Percentiles rank a stretch among this genome's conserved stretches.
These are phyloP conservation scores for Prasinococcaceae sp. DNA, from an alignment of 139 green algal species.

Conservation along the genomic window DNA sequence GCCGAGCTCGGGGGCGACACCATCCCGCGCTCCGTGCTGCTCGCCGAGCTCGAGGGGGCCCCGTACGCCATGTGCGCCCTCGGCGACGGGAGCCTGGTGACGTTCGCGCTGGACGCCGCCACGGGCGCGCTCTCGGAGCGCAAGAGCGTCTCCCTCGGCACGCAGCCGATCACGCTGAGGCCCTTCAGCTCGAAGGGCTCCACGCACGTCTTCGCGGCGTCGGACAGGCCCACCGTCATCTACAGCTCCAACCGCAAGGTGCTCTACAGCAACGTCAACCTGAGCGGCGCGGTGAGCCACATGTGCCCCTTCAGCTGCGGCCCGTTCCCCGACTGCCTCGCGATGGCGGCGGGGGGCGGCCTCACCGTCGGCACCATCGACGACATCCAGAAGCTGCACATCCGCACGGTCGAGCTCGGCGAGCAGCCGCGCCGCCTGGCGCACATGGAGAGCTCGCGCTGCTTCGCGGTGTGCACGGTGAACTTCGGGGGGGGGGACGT, in stretches of 20 bases:
- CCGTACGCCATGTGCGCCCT: slow-evolving; percentile 66
- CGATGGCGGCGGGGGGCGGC: slow-evolving; percentile 42
- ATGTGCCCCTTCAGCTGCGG: slow-evolving; percentile 34
- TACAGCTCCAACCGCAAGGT: slow-evolving; percentile 81
- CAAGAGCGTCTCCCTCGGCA: slow-evolving; percentile 74
- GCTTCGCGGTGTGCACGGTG: background rate
- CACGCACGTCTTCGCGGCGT: slow-evolving; percentile 75
- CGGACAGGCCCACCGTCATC: slow-evolving; percentile 87
- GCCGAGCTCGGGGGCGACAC: slow-evolving; percentile 45
- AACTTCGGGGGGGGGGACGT: background rate
- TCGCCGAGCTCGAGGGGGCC: slow-evolving; percentile 61
- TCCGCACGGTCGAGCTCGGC: slow-evolving; percentile 66
- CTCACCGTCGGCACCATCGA: slow-evolving; percentile 82
- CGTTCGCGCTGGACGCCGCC: slow-evolving; percentile 21
- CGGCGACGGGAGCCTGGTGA: slow-evolving; percentile 54
- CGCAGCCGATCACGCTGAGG: slow-evolving; percentile 74
- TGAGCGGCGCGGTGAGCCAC: slow-evolving; percentile 58
- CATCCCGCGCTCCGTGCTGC: slow-evolving; percentile 64
- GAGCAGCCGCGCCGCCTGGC: slow-evolving; percentile 82
- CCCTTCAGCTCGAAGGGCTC: slow-evolving; percentile 41
- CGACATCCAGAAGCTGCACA: slow-evolving; percentile 90
- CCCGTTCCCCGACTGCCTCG: slow-evolving; percentile 33
- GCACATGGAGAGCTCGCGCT: too few relatives aligned
- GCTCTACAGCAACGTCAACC: slow-evolving; percentile 92
- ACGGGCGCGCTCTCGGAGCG: slow-evolving; percentile 36